Percentiles rank a stretch among this genome's conserved stretches.
These are phyloP conservation scores for Tremella mesenterica DNA, from an alignment of 768 basidiomycete species.

Conservation along the genomic window DNA sequence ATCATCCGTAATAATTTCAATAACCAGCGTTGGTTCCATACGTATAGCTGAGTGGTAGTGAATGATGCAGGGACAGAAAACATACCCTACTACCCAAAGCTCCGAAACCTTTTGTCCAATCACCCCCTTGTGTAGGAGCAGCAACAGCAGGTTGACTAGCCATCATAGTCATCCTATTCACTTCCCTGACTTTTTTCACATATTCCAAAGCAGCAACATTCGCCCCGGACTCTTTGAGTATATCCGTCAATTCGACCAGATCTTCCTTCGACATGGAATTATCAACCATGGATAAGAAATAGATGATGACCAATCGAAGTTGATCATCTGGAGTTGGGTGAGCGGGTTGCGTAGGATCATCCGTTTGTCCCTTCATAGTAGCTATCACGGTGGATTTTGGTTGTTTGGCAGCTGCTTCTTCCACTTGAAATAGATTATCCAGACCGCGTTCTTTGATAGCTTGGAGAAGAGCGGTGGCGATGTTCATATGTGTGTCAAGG, in stretches of 20 bases:
- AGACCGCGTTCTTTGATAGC: constrained; percentile 90
- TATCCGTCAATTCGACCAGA: constrained; percentile 73
- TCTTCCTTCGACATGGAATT: constrained; percentile 78
- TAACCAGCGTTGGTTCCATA: too few species aligned
- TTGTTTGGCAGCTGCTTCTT: constrained; percentile 85
- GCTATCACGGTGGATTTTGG: constrained; percentile 73
- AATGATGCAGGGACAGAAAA: constrained; percentile 5
- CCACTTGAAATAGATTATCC: constrained; percentile 93
- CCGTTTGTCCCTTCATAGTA: constrained; percentile 57
- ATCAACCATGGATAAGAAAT: constrained; percentile 80
- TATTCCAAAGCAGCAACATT: constrained; percentile 74
- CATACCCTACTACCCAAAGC: constrained; percentile 77
- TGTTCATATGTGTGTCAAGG: constrained; percentile 98
- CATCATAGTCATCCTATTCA: constrained; percentile 80
- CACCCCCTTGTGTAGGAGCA: constrained; percentile 61
- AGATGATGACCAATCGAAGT: constrained; percentile 86
- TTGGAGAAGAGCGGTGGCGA: constrained; percentile 86
- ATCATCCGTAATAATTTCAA: neutral
- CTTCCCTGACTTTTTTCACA: constrained; percentile 78
- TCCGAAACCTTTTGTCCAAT: constrained; percentile 89
- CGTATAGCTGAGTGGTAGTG: too few species aligned
- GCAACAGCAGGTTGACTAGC: constrained; percentile 51
- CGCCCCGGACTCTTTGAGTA: constrained; percentile 71
- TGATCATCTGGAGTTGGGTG: constrained; percentile 69
- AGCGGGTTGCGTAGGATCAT: constrained; percentile 55